Base-by-base conservation (phyloP, 108 stramenopile species). In the Skeletonema potamos region DNA sequence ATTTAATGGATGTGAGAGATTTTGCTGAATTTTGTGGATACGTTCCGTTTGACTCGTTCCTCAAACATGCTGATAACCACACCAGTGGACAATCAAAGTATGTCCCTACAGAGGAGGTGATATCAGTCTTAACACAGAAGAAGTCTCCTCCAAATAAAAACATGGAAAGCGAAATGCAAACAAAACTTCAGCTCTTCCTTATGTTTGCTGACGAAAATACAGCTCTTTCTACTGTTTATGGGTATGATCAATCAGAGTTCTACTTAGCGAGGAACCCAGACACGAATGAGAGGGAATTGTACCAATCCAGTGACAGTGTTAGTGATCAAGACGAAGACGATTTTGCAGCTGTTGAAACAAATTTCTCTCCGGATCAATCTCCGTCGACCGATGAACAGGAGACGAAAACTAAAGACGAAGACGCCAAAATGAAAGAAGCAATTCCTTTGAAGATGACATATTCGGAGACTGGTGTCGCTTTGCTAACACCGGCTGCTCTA, bases 401-500 rank as follows among this genome's bases (percentile, higher is more conserved):
- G 34, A 29, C 17, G 27, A 66, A 27, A 32, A 32, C 15, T 10
- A 26, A 34, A 18, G 66, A 66, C 1, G 27, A 33, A 3, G 54
- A 54, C 20, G 29, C 51, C 12, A 48, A 15, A 2, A 64, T n/a
- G 13, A 24, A 55, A 26, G 61, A 27, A 30, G 59, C 13, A 48
- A 46, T 62, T 37, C 27, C 60, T 3, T 43, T 57, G 27, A 64
- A 36, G 55, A 63, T 33, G 27, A 33, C 72, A 1, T 79, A 72
- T 24, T 66, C 77, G 13, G 28, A 67, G 44, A 66, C 54, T 15
- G 66, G 66, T 3, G 59, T 72, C 11, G 57, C 65, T 4, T 60
- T 79, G 29, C 77, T 79, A 10, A 70, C 70, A 12, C 77, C 77
- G 13, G 77, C 69, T 24, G 70, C 69, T 11, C 27, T 79, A 5